Base-by-base conservation (phyloP, 768 basidiomycete species). In the Hypsizygus marmoreus region DNA sequence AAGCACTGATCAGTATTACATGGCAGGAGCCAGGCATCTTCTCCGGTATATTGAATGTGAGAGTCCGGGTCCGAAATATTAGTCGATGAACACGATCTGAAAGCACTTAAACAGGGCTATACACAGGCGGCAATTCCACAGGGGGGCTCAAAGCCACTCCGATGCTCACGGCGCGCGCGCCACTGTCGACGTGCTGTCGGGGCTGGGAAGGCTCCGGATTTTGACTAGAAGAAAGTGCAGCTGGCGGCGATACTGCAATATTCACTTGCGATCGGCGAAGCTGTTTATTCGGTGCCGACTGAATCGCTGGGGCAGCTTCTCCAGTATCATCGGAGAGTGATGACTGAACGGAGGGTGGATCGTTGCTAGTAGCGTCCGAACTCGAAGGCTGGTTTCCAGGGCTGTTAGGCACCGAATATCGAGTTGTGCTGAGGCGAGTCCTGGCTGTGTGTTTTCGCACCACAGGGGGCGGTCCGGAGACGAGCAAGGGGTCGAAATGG, bases 111-210 rank as follows among this genome's bases (percentile, higher is more conserved):
- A 56, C 49, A 4, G 64, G 54, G 34, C 62, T 65, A 41, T 69
- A 69, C 8, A 66, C 60, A 6, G 67, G 67, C 10, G 66, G 67
- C 29, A 67, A 54, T 47, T 69, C 67, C 0, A 54, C 36, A 2
- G 49, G 17, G 11, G 34, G 4, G 29, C 4, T 24, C 4, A 50
- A 26, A 2, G 44, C 40, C 10, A 40, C 41, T 2, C 36, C 33
- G 12, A 55, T 17, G 20, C 53, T 46, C 9, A 45, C 35, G 9
- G 45, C 44, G 9, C 62, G 59, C 16, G 61, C 39, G 4, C 66
- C 65, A 34, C 66, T 68, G 37, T 66, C 65, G 24, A 57, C 48
- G 36, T 68, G 65, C 46, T 60, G 65, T 24, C 41, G 8, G 11
- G 50, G 34, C 9, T 32, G 30, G 20, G 28, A 24, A 22, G 34